Evolutionary conservation across 164 flowering plant genomes (phyloP), one percentile per base, ranked within the genome.

Genomic region (Nelumbo lutea): DNA sequence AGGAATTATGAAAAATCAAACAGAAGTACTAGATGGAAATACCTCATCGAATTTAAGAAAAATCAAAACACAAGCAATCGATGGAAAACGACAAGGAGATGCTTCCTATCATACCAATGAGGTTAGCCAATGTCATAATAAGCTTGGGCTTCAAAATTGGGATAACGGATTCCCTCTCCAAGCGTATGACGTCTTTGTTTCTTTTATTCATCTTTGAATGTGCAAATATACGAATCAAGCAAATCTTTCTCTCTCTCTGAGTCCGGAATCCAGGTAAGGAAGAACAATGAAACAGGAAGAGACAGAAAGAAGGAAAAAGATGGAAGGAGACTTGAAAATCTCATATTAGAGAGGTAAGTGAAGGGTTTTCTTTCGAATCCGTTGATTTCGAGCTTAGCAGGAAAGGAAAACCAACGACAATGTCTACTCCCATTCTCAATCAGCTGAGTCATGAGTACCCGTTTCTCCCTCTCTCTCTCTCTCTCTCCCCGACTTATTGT

Each of bases 141-240:
- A 90, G 79, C 82, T 75, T 89, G 1, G 97, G 97, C 79, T 88
- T 90, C 62, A 85, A 71, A 69, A 89, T 72, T 5, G 92, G 88
- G 72, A 89, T 83, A 5, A 90, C 97, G 1, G 97, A 85, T 72
- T 90, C 97, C 45, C 86, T 77, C 79, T 90, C 94, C 73, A 90
- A 71, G 38, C 86, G 81, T 9, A 90, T 87, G 43, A 85, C 77
- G 46, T 88, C 96, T 61, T 79, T 86, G 62, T 76, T 77, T 79
- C 81, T 82, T 27, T 51, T 48, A 40, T 45, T 70, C 78, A 75
- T 78, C 43, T 60, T 61, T 61, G 50, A 27, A 27, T 27, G 27
- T 27, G 27, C 27, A 27, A 27, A 27, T 27, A 44, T 6, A 5
- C 45, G 27, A 27, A 52, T 4, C n/a, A 27, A 27, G 27, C 27